Evolutionary conservation across 495 filamentous ascomycete species (phyloP), one percentile per base, ranked within the genome.

Genomic region (Parathielavia hyrcaniae): DNA sequence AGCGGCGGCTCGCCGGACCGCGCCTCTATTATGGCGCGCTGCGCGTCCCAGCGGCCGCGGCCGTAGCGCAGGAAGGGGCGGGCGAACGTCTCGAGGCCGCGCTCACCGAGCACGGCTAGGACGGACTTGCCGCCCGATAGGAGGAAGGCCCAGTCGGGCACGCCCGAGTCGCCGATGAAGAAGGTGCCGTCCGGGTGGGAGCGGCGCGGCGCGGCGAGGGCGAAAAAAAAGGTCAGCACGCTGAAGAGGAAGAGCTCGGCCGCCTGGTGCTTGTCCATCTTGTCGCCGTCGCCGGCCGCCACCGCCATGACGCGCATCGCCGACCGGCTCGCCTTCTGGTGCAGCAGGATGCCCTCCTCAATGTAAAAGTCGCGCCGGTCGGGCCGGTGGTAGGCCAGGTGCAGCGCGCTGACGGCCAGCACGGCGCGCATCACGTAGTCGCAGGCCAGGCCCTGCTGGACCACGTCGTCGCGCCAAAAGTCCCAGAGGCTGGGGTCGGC

Each of bases 391-490:
- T 63, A 76, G 58, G 81, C 80, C 0, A 81, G 71, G 59, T 85
- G 82, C 30, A 83, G 67, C 7, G 80, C 75, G 5, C 77, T 77
- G 17, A 83, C 56, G 13, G 78, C 76, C 35, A 85, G 68, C 12
- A 85, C 73, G 39, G 80, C 74, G 39, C 76, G 74, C 74, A 83
- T 78, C 22, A 83, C 70, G 61, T 80, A 83, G 53, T 78, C 74
- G 60, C 79, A 73, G 22, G 63, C 52, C 1, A 83, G 66, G 4
- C 76, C 82, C 43, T 77, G 53, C 34, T 67, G 43, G 26, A 72
- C 69, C 16, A 71, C 67, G 19, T 59, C 62, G 9, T 70, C 62
- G n/a, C 70, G 64, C 67, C 69, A 76, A 40, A 76, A 69, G 39
- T 64, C 60, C 46, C 66, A 62, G 22, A 77, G 34, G 10, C 43